These are phyloP conservation scores for Hymenoscyphus fructigenus DNA, from an alignment of 2,329 filamentous ascomycete genomes.

Conservation along the genomic window DNA sequence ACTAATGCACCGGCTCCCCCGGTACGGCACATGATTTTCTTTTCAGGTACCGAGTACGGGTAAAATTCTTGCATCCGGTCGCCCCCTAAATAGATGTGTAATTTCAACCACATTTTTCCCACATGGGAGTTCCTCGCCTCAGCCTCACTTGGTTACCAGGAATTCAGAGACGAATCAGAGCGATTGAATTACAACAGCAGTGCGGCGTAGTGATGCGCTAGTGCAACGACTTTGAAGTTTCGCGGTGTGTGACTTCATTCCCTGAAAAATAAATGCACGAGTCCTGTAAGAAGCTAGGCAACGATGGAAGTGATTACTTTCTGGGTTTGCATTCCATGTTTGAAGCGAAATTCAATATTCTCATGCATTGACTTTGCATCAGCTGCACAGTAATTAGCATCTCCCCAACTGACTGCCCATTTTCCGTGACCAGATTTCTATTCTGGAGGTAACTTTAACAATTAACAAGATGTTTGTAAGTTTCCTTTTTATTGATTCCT, in stretches of 20 bases:
- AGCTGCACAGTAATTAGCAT: not conserved
- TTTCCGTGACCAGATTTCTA: no score
- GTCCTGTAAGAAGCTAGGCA: not conserved
- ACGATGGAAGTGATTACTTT: not conserved
- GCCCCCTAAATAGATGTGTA: not conserved
- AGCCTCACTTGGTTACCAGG: not conserved
- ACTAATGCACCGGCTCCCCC: not conserved
- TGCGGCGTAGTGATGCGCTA: not conserved
- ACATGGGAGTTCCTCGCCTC: slow-evolving; percentile 2
- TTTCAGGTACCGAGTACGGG: not conserved
- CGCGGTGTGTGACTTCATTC: not conserved
- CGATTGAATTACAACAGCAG: not conserved
- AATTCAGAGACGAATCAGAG: not conserved
- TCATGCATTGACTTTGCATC: not conserved
- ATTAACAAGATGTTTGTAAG: no score
- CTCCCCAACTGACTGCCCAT: not conserved
- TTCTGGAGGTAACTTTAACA: no score
- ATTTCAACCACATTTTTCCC: not conserved
- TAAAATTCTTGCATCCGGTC: not conserved
- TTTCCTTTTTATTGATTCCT: no score
- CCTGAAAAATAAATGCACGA: not conserved
- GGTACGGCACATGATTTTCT: not conserved
- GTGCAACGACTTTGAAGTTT: not conserved
- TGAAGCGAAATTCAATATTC: not conserved
- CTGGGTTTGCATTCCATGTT: not conserved